These are phyloP conservation scores for Quercus tomentella DNA, from an alignment of 331 rosid genomes.

Conservation along the genomic window DNA sequence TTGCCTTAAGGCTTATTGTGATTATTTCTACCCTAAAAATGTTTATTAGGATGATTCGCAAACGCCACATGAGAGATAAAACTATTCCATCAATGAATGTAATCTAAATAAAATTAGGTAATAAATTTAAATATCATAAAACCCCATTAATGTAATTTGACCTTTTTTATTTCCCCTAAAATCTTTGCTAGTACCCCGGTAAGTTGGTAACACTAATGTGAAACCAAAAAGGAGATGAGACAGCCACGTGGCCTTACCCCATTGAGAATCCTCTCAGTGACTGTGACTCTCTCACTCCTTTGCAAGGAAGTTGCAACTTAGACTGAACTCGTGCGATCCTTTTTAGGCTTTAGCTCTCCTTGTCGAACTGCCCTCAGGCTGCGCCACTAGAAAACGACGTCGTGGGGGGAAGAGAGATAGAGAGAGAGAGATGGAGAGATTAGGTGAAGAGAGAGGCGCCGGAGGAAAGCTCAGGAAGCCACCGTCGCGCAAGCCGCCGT, in stretches of 20 bases:
- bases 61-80: too few species aligned
- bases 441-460: constrained; percentile 42
- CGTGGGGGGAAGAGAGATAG: not conserved
- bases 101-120: too few species aligned
- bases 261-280: not conserved
- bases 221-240: too few species aligned
- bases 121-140: too few species aligned
- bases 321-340: not conserved
- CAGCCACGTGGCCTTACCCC: not conserved
- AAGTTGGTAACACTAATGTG: too few species aligned
- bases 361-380: not conserved
- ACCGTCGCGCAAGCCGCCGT: constrained; percentile 41
- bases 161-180: too few species aligned
- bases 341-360: not conserved
- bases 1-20: too few species aligned
- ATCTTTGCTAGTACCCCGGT: too few species aligned
- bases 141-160: not conserved
- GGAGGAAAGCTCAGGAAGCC: constrained; percentile 70
- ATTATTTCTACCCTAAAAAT: too few species aligned
- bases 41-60: too few species aligned
- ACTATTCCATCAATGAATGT: too few species aligned
- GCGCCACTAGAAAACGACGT: not conserved
- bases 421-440: constrained; percentile 24
- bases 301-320: not conserved
- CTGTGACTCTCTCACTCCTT: too few species aligned